These are phyloP conservation scores for Sporisorium iseilematis-ciliati DNA, from an alignment of 1,284 basidiomycete species.

Conservation along the genomic window DNA sequence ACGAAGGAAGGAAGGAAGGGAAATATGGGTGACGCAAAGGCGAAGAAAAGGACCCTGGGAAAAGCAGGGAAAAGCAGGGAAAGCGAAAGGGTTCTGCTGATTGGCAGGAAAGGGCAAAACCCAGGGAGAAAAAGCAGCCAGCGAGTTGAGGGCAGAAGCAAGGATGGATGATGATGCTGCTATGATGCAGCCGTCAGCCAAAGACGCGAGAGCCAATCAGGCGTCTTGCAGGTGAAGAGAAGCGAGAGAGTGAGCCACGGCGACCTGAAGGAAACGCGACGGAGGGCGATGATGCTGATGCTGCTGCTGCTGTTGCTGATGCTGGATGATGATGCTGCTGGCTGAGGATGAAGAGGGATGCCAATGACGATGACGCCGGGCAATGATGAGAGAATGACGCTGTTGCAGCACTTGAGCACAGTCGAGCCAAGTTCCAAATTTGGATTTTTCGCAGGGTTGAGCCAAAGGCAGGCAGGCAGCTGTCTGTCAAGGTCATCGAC, in stretches of 20 bases:
- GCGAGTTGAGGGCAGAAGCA: not conserved
- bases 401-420: slow-evolving; percentile 1
- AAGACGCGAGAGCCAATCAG: not conserved
- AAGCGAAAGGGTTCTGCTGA: slow-evolving; percentile 3
- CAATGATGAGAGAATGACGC: slow-evolving; percentile 8
- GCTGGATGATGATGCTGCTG: too few relatives aligned
- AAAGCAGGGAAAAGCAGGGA: too few relatives aligned
- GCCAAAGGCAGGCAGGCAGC: not conserved
- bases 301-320: too few relatives aligned
- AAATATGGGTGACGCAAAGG: slow-evolving; percentile 14
- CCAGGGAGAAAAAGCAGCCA: slow-evolving; percentile 1
- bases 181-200: slow-evolving; percentile 28
- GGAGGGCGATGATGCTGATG: too few relatives aligned
- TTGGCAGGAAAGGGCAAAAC: not conserved
- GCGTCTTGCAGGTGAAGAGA: too few relatives aligned
- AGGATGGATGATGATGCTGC: slow-evolving; percentile 20
- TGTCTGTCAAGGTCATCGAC: slow-evolving; percentile 1
- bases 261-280: too few relatives aligned
- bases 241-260: not conserved
- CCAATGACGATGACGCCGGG: slow-evolving; percentile 3
- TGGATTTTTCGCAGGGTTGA: not conserved
- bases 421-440: slow-evolving; percentile 2
- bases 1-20: slow-evolving; percentile 1
- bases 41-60: not conserved
- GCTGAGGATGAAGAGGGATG: too few relatives aligned